phyloP scores from a whole-genome alignment of 495 filamentous ascomycete species.

The Rhypophila decipiens region DNA sequence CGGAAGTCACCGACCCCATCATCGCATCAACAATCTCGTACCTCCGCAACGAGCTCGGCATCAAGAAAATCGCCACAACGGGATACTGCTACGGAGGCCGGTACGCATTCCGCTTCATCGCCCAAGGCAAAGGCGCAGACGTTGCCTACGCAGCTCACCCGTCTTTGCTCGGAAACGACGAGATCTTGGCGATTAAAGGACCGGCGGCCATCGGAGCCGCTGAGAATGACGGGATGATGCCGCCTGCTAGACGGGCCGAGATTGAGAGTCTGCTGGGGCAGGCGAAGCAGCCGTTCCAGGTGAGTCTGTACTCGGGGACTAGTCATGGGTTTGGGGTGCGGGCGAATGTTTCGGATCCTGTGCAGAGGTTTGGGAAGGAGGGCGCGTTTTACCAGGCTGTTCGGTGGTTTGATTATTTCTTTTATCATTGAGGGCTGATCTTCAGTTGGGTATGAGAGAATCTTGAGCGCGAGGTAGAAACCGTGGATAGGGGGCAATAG shows the following conservation, averaged over 20 bases:
- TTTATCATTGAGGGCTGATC: too few species aligned
- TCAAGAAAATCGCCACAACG: slow-evolving; percentile 56
- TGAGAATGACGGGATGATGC: slow-evolving; percentile 61
- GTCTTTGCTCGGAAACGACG: slow-evolving; percentile 55
- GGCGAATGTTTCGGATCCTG: slow-evolving; percentile 48
- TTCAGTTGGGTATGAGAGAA: too few species aligned
- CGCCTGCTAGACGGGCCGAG: slow-evolving; percentile 51
- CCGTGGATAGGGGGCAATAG: too few species aligned
- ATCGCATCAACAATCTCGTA: slow-evolving; percentile 55
- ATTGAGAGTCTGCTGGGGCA: slow-evolving; percentile 33
- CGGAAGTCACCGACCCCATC: slow-evolving; percentile 55
- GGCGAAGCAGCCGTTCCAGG: slow-evolving; percentile 47
- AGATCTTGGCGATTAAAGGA: slow-evolving; percentile 55
- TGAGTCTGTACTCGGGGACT: slow-evolving; percentile 60
- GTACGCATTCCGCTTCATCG: slow-evolving; percentile 36
- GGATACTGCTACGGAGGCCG: slow-evolving; percentile 59
- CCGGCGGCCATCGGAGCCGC: slow-evolving; percentile 66
- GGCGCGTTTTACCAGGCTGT: slow-evolving; percentile 69
- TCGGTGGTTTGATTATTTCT: slow-evolving; percentile 54
- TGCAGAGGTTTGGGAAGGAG: slow-evolving; percentile 67
- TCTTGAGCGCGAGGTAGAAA: too few species aligned
- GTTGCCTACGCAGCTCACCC: slow-evolving; percentile 68
- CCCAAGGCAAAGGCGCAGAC: slow-evolving; percentile 43
- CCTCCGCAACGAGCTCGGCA: slow-evolving; percentile 48
- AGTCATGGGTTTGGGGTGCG: slow-evolving; percentile 66